Evolutionary conservation across 257 asterid genomes (phyloP).

Genomic region (Ilex asprella): DNA sequence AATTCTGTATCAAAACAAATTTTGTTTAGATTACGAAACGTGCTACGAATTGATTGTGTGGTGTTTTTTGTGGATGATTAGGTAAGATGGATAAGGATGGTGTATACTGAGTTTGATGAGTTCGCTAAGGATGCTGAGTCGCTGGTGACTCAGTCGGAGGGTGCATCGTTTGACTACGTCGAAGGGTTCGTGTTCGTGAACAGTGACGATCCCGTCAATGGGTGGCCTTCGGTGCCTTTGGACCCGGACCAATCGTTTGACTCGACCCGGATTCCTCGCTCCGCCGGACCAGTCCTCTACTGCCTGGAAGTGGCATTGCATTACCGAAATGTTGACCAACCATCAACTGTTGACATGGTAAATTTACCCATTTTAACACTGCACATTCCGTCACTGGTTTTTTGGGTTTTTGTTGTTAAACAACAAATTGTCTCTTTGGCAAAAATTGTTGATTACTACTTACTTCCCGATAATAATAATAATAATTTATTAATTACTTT

Average conservation of each 20-base stretch:
- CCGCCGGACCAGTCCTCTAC: slow-evolving; percentile 71
- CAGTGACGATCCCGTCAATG: slow-evolving; percentile 69
- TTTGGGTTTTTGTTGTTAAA: no score
- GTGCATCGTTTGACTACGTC: slow-evolving; percentile 69
- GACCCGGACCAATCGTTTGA: slow-evolving; percentile 37
- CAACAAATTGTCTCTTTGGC: no score
- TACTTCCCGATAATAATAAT: no score
- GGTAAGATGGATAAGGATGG: slow-evolving; percentile 96
- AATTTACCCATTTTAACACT: neutral
- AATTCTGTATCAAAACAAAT: no score
- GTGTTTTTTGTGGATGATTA: slow-evolving; percentile 13
- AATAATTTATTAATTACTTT: no score
- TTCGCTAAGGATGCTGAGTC: slow-evolving; percentile 74
- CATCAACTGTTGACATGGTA: slow-evolving; percentile 51
- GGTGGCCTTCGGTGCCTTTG: slow-evolving; percentile 73
- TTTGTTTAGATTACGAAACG: no score
- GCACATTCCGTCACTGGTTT: no score
- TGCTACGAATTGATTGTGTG: neutral
- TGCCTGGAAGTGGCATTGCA: slow-evolving; percentile 84
- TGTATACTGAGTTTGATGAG: slow-evolving; percentile 69
- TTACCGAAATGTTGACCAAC: slow-evolving; percentile 32
- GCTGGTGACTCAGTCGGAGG: slow-evolving; percentile 37
- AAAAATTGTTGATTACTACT: no score
- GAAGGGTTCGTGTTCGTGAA: slow-evolving; percentile 82
- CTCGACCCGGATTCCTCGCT: slow-evolving; percentile 34